A percentile compares a stretch with the other conserved stretches of the same genome.
These are phyloP conservation scores for Thyridium curvatum DNA, from an alignment of 2,329 filamentous ascomycete species.

Conservation along the genomic window DNA sequence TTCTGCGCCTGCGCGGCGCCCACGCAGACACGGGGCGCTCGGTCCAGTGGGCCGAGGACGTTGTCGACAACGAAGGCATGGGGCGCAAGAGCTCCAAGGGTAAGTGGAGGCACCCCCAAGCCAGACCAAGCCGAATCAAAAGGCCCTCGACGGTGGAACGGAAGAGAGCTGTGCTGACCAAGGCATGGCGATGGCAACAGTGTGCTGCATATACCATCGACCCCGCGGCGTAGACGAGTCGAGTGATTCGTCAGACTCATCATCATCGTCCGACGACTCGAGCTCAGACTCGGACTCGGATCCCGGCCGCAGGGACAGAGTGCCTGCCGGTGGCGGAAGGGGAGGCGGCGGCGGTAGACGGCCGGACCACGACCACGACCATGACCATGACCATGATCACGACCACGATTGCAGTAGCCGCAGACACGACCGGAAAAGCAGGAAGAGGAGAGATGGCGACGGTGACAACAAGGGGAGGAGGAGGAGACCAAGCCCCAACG, in stretches of 20 bases:
- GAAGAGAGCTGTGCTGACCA: too few relatives aligned
- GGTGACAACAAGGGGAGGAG: constrained; percentile 31
- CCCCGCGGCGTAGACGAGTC: constrained; percentile 78
- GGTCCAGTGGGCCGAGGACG: constrained; percentile 89
- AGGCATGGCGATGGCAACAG: constrained; percentile 40
- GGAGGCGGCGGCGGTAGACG: constrained; percentile 16
- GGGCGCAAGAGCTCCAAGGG: constrained; percentile 94
- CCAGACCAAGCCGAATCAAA: too few relatives aligned
- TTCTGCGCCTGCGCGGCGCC: constrained; percentile 47
- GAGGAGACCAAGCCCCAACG: constrained; percentile 66
- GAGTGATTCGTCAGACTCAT: constrained; percentile 53
- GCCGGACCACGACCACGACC: constrained; percentile 29
- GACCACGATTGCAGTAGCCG: constrained; percentile 22
- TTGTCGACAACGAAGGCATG: constrained; percentile 92
- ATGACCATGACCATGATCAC: constrained; percentile 28
- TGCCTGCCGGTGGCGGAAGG: constrained; percentile 22
- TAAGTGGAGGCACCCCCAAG: constrained; percentile 30
- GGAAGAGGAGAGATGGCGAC: constrained; percentile 22
- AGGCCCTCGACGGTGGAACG: too few relatives aligned
- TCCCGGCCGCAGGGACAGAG: constrained; percentile 13
- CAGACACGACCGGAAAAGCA: constrained; percentile 10
- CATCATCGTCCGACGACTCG: constrained; percentile 46
- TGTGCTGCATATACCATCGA: constrained; percentile 98
- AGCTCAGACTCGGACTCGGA: constrained; percentile 47
- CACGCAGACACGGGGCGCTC: constrained; percentile 43